phyloP scores from a whole-genome alignment of 306 rosid genomes.

The Quercus glauca region DNA sequence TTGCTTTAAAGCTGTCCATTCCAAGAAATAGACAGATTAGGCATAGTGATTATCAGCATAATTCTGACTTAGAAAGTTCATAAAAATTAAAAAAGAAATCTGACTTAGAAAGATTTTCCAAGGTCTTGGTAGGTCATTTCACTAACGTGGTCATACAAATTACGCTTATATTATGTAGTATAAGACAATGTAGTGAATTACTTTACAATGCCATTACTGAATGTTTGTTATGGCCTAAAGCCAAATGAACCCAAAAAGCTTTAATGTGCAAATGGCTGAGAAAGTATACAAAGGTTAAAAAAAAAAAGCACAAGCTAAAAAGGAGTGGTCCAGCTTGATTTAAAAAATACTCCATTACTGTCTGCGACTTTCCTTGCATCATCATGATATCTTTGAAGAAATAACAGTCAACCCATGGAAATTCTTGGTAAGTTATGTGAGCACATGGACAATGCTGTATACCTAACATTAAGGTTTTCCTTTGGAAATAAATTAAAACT shows the following conservation, averaged over 20 bases:
- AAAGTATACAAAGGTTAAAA: neutral
- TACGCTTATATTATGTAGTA: neutral
- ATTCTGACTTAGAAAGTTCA: slow-evolving; percentile 11
- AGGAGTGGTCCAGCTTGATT: neutral
- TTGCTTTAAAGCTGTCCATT: slow-evolving; percentile 18
- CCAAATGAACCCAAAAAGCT: neutral
- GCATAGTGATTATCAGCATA: neutral
- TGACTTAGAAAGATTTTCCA: slow-evolving; percentile 9
- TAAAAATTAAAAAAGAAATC: neutral
- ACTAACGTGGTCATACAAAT: neutral
- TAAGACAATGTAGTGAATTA: slow-evolving; percentile 3
- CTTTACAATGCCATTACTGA: slow-evolving; percentile 11
- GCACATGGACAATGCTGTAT: neutral
- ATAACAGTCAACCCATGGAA: neutral
- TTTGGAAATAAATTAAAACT: neutral
- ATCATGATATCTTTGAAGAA: neutral
- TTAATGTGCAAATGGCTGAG: neutral
- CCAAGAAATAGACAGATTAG: slow-evolving; percentile 7
- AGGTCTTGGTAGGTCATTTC: slow-evolving; percentile 20
- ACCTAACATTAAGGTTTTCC: neutral
- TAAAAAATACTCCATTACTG: neutral
- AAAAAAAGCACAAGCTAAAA: neutral
- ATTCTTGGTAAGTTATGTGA: neutral
- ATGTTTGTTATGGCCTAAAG: neutral
- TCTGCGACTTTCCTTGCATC: neutral